Evolutionary conservation across 139 green algal genomes (phyloP).

Genomic region (Chlamydomonas schloesseri): DNA sequence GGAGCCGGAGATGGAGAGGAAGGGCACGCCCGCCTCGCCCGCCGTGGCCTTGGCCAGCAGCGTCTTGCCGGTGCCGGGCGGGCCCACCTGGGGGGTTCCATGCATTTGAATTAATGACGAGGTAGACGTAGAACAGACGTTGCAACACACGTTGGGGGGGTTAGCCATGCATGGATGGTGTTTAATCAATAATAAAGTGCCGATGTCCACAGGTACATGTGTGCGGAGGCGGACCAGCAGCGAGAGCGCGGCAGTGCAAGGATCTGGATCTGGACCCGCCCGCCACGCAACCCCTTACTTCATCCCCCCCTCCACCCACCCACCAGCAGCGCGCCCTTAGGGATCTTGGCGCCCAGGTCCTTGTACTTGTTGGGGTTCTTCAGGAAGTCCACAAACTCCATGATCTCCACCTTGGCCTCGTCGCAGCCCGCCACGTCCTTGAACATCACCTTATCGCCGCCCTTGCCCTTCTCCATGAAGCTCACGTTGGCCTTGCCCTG

Average conservation of each 20-base stretch:
- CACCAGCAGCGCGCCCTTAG: conserved; percentile 92
- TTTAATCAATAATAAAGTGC: too few relatives aligned
- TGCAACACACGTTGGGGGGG: too few relatives aligned
- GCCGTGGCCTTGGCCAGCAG: conserved; percentile 93
- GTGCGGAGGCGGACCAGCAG: too few relatives aligned
- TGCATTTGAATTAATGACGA: too few relatives aligned
- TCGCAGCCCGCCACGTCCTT: conserved; percentile 97
- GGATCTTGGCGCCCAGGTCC: conserved; percentile 92
- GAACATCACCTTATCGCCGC: conserved; percentile 83
- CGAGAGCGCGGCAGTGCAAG: too few relatives aligned
- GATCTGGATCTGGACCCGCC: too few relatives aligned
- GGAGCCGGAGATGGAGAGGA: conserved; percentile 68
- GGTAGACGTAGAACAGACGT: too few relatives aligned
- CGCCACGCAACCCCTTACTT: too few relatives aligned
- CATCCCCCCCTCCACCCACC: conserved; percentile 33
- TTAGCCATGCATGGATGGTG: too few relatives aligned
- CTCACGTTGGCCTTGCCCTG: conserved; percentile 53
- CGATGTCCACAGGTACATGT: too few relatives aligned
- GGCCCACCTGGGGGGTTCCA: conserved; percentile 3
- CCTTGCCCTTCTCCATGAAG: conserved; percentile 89
- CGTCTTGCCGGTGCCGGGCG: conserved; percentile 97
- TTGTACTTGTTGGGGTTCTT: conserved; percentile 85
- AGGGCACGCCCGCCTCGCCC: conserved; percentile 41
- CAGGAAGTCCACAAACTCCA: conserved; percentile 99
- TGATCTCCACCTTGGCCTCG: conserved; percentile 96